Evolutionary conservation across 495 filamentous ascomycete genomes (phyloP), one percentile per base, ranked within the genome.

Genomic region (Neurospora africana): DNA sequence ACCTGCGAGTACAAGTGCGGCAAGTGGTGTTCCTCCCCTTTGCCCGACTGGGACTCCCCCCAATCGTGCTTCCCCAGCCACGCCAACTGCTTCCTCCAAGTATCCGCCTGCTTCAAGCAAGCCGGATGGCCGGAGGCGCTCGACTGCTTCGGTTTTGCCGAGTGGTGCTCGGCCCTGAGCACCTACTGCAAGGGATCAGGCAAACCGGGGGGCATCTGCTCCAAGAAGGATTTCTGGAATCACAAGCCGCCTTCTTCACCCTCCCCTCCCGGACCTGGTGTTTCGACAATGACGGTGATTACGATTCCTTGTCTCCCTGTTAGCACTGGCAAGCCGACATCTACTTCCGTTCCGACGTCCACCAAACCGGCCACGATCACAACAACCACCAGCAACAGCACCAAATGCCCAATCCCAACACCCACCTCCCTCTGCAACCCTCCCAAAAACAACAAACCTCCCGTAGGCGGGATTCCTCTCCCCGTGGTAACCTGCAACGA

Each of bases 401-500:
- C 71, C 53, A 75, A 77, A 58, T 79, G 80, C 71, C 82, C 83
- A 21, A 73, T 84, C 68, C 83, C 84, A 17, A 79, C 83, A 0
- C 77, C 81, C 7, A 82, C 81, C 61, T 82, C 81, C 76, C 82
- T 86, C 71, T 86, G 84, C 79, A 75, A 47, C 15, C 83, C 85
- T 71, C 82, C 82, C 33, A 72, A 78, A 65, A 83, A 80, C 79
- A 58, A 65, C 9, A 37, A 69, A 38, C 76, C 79, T 33, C 84
- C 84, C n/a, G 82, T 86, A n/a, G 85, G 83, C 70, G 79, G 77
- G 69, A 86, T 87, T 40, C 76, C 75, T 10, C 76, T 85, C 8
- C 85, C 84, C 33, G 75, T 83, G 58, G 78, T 87, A 9, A 86
- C 83, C 19, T 87, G 85, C 81, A 87, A 87, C 79, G 83, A 87